Evolutionary conservation across 176 grass and related monocot genomes (phyloP), one percentile per base, ranked within the genome.

Genomic region (Cenchrus fungigraminus): DNA sequence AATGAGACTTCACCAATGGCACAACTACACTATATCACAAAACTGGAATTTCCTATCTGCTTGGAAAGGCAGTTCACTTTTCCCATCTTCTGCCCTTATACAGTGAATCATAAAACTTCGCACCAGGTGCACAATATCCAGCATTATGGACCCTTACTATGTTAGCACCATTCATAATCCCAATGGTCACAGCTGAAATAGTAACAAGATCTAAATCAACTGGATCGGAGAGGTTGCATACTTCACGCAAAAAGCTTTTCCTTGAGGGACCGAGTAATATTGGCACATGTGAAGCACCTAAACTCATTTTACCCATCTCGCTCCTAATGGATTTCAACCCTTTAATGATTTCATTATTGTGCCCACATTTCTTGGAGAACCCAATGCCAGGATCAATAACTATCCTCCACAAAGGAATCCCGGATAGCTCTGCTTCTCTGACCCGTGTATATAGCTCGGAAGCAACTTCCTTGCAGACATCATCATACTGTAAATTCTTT

Each of bases 331-430:
- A 82, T 54, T 83, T 4, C 76, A 98, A 75, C 17, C 91, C 93
- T 25, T 54, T 74, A 31, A 91, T 89, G 50, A 92, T n/a, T 90
- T 89, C 73, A 76, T 89, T 65, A 78, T 94, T 93, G 16, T 98
- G 91, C 25, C 46, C 54, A 9, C 69, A 32, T 19, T 90, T 84
- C 88, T 98, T 94, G 59, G 96, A 98, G 81, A 98, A 98, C 5
- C 93, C 91, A 73, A 98, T 87, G 55, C 96, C 96, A 12, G 96
- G 96, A 79, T 98, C 96, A 83, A 95, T 42, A 55, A 95, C 84
- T 65, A 98, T 90, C 83, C 96, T 88, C 93, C 96, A 98, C 80
- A 95, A 74, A 0, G 96, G 93, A 80, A 98, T 92, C 10, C 91
- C 93, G 54, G 85, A 87, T 46, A 92, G 49, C 55, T 95, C 96